Base-by-base conservation (phyloP, 2,329 filamentous ascomycete species). In the Dryadomyces quercivorus region DNA sequence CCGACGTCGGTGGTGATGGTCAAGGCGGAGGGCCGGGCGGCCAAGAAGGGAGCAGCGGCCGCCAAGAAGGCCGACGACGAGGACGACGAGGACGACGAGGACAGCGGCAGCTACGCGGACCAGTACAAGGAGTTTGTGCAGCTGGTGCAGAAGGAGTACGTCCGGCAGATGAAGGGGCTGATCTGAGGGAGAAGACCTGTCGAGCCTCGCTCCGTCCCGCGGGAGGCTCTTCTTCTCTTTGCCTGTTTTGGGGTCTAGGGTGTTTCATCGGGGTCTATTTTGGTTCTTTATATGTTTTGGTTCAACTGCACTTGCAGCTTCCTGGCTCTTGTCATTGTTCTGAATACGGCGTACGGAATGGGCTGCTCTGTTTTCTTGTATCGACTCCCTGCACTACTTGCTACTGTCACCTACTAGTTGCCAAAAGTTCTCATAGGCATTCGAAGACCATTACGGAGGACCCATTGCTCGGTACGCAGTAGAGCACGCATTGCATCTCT, bases 1-100 rank as follows among this genome's bases (percentile, higher is more conserved):
- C 93, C 93, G 51, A 98, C 93, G 40, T 94, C 87, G 69, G 93
- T 98, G 54, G 89, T 96, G 63, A 95, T 98, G 90, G 82, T 86
- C 56, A 63, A 65, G 60, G 57, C 64, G 53, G 61, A 66, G 60
- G 64, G 65, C 57, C 58, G 60, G 50, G 42, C 43, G 22, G 50
- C 40, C 22, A 52, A 55, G 64, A 79, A 79, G 66, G 80, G 83
- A 69, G 77, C 76, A 69, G 80, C 82, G 69, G 77, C 76, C 63
- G 77, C 76, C 63, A 58, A 71, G 71, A 70, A 71, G 64, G 76
- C 74, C 64, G 62, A 64, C 66, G 70, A 54, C 7, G 47, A 50
- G 12, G 51, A 69, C 56, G 72, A 71, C 31, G 71, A 69, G 21
- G 75, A 75, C 61, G 75, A 75, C 61, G 74, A 73, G 49, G 76